Percentiles rank a stretch among this genome's conserved stretches.
These are phyloP conservation scores for Malus hybrid DNA, from an alignment of 331 rosid species.

Conservation along the genomic window DNA sequence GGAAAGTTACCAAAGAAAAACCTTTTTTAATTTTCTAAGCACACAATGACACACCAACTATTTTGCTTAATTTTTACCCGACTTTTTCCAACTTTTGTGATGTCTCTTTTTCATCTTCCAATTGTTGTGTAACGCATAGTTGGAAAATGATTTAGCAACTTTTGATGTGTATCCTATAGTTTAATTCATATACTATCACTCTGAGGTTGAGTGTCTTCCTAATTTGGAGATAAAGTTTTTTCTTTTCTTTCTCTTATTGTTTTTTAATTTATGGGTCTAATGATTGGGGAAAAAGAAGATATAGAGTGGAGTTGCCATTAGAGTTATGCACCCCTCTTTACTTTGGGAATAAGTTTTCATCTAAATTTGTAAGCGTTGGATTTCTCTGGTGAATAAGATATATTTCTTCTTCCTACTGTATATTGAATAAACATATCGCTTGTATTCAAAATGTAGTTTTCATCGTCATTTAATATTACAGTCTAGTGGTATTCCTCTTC, in stretches of 20 bases:
- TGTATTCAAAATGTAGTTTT: too few species aligned
- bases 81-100: background rate
- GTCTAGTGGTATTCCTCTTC: rapidly evolving
- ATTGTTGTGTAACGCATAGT: background rate
- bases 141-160: conserved; percentile 8
- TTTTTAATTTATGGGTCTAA: background rate
- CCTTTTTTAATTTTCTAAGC: background rate
- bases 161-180: background rate
- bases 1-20: background rate
- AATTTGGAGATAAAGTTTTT: background rate
- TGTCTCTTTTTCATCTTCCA: background rate
- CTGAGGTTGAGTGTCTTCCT: background rate
- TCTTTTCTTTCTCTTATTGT: background rate
- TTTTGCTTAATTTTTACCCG: background rate
- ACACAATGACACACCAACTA: background rate
- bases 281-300: background rate
- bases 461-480: too few species aligned
- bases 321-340: background rate
- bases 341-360: background rate
- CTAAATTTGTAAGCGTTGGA: background rate
- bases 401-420: background rate
- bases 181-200: background rate
- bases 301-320: background rate
- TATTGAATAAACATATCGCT: too few species aligned
- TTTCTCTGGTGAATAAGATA: background rate